These are phyloP conservation scores for Goffeauzyma gilvescens DNA, from an alignment of 768 basidiomycete genomes.

Conservation along the genomic window DNA sequence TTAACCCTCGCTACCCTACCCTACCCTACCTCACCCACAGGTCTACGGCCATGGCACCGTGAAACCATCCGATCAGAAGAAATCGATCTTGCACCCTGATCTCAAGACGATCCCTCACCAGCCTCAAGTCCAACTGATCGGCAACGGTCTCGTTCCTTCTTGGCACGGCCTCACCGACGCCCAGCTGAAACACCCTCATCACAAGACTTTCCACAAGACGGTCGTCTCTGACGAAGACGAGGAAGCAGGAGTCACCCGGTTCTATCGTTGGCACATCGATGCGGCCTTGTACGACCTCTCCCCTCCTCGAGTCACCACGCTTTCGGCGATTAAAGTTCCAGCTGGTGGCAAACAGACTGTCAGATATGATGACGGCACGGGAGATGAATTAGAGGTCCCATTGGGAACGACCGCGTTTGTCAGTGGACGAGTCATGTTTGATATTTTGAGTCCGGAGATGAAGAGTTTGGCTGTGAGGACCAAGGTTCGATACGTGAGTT, in stretches of 20 bases:
- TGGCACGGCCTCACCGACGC: slow-evolving; percentile 57
- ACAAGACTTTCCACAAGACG: slow-evolving; percentile 73
- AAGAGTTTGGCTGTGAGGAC: slow-evolving; percentile 66
- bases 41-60: slow-evolving; percentile 77
- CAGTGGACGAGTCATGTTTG: slow-evolving; percentile 63
- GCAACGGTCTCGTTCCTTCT: slow-evolving; percentile 60
- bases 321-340: slow-evolving; percentile 61
- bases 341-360: slow-evolving; percentile 45
- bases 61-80: slow-evolving; percentile 52
- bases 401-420: slow-evolving; percentile 69
- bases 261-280: slow-evolving; percentile 63
- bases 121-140: slow-evolving; percentile 80
- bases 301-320: slow-evolving; percentile 59
- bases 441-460: slow-evolving; percentile 47
- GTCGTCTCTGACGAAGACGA: slow-evolving; percentile 54
- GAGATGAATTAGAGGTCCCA: slow-evolving; percentile 62
- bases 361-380: slow-evolving; percentile 70
- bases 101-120: slow-evolving; percentile 76
- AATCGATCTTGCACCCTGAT: slow-evolving; percentile 71
- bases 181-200: slow-evolving; percentile 65
- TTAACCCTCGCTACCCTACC: not conserved
- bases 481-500: slow-evolving; percentile 45
- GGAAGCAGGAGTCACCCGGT: slow-evolving; percentile 57
- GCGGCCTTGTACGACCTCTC: slow-evolving; percentile 27
- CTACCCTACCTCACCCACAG: slow-evolving; percentile 31